phyloP scores from a whole-genome alignment of 2,329 filamentous ascomycete genomes.

The Ascosphaera acerosa region DNA sequence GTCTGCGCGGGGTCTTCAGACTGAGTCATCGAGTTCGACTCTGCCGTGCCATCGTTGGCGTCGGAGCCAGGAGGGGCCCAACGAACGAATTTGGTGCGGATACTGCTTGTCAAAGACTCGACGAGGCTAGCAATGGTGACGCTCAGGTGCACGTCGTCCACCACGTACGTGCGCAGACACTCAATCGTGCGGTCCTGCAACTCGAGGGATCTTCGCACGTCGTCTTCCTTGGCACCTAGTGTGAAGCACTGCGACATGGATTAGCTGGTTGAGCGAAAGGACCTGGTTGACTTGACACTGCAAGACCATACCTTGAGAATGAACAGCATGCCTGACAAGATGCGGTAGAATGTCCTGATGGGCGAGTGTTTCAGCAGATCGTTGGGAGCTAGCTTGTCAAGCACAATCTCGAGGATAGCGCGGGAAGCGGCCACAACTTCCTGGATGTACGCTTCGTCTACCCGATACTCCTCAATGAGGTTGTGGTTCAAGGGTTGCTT shows the following conservation, averaged over 20 bases:
- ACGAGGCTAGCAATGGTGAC: conserved; percentile 36
- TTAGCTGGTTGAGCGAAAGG: conserved; percentile 4
- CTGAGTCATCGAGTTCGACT: conserved; percentile 14
- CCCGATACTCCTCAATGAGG: conserved; percentile 25
- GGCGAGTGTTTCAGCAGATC: conserved; percentile 36
- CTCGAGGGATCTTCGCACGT: conserved; percentile 31
- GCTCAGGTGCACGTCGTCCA: conserved; percentile 39
- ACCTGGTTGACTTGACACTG: background rate
- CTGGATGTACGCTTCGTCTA: conserved; percentile 35
- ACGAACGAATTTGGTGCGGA: conserved; percentile 31
- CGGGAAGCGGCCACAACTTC: conserved; percentile 36
- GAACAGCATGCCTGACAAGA: conserved; percentile 38
- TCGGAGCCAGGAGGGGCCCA: conserved; percentile 26
- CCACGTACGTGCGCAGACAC: conserved; percentile 32
- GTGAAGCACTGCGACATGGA: conserved; percentile 27
- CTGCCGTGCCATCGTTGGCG: conserved; percentile 8
- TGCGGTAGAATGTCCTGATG: conserved; percentile 38
- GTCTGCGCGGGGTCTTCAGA: conserved; percentile 9
- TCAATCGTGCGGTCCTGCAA: conserved; percentile 33
- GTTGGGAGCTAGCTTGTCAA: conserved; percentile 31
- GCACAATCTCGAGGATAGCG: conserved; percentile 32
- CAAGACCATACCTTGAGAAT: conserved; percentile 27
- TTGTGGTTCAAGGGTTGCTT: conserved; percentile 10
- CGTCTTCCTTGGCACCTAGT: conserved; percentile 34
- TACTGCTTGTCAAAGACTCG: conserved; percentile 30